phyloP scores from a whole-genome alignment of 306 rosid species.

The Castanea crenata region DNA sequence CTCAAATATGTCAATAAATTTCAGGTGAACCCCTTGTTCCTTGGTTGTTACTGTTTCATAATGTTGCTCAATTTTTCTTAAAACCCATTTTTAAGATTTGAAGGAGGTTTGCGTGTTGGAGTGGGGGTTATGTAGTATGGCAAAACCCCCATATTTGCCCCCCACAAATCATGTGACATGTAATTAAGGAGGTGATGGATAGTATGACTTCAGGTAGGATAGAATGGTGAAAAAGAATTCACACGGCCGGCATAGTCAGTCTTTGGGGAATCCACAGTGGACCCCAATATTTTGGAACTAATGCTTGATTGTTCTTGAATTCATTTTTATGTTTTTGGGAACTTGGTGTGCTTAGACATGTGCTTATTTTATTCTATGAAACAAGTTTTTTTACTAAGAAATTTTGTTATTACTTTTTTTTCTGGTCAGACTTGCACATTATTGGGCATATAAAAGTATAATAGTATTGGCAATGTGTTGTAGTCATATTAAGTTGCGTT shows the following conservation, averaged over 20 bases:
- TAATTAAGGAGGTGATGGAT: no score
- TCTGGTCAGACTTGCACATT: background rate
- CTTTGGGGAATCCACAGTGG: no score
- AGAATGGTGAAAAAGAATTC: no score
- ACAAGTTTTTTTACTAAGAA: background rate
- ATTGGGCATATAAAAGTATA: background rate
- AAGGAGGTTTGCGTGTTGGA: no score
- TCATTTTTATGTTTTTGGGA: no score
- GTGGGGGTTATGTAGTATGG: no score
- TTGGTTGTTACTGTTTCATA: slow-evolving; percentile 14
- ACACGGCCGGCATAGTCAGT: no score
- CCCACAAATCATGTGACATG: no score
- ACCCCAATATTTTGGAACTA: no score
- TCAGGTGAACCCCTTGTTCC: slow-evolving; percentile 59
- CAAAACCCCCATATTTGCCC: no score
- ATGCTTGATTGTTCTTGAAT: no score
- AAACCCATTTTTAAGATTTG: background rate
- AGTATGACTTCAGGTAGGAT: no score
- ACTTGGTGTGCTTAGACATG: background rate
- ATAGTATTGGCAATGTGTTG: background rate
- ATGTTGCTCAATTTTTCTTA: slow-evolving; percentile 11
- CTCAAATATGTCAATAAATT: slow-evolving; percentile 82
- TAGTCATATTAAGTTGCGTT: background rate
- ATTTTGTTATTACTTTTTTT: background rate
- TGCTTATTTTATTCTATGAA: background rate